Evolutionary conservation across 2,329 filamentous ascomycete species (phyloP), one percentile per base, ranked within the genome.

Genomic region (Fusarium multiceps): DNA sequence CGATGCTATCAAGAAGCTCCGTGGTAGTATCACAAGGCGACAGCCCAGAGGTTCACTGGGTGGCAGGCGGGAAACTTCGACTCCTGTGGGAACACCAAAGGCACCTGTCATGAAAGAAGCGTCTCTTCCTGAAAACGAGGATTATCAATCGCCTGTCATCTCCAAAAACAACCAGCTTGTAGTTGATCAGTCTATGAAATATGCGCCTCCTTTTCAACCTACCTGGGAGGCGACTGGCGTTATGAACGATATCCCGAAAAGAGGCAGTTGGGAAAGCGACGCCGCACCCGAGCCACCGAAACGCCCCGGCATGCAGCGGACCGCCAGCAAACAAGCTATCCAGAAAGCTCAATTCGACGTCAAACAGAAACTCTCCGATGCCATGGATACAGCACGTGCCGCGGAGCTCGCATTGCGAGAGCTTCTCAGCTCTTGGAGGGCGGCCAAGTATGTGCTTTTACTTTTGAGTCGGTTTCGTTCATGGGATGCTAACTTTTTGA

Each of bases 381-480:
- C 92, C 40, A 80, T 88, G 72, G 94, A 98, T 77, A 93, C 89
- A n/a, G 91, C 91, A 21, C 88, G 89, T 69, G 94, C 94, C 7
- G 90, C 94, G 23, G 93, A 97, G 81, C 82, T 98, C 77, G 94
- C 95, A 9, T 81, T 98, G 72, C 86, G 92, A 67, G 95, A 98
- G 81, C 84, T 98, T 46, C 81, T 97, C 57, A 90, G 91, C 74
- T 94, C 92, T 64, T 87, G 94, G 78, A 89, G 92, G 77, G 93
- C 94, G 68, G 94, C 94, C 69, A 93, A 91, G 93, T 94, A 85
- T 74, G 89, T 81, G 37, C 42, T 27, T 47, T 49, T 16, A 40
- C n/a, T 42, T 60, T 62, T 34, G 34, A 50, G 53, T 8, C 18
- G 20, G 32, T 41, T 25, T n/a, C 18, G 21, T 43, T 51, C 42